A percentile compares a stretch with the other conserved stretches of the same genome.
phyloP scores from a whole-genome alignment of 768 basidiomycete species.

The Mycena olivaceomarginata region DNA sequence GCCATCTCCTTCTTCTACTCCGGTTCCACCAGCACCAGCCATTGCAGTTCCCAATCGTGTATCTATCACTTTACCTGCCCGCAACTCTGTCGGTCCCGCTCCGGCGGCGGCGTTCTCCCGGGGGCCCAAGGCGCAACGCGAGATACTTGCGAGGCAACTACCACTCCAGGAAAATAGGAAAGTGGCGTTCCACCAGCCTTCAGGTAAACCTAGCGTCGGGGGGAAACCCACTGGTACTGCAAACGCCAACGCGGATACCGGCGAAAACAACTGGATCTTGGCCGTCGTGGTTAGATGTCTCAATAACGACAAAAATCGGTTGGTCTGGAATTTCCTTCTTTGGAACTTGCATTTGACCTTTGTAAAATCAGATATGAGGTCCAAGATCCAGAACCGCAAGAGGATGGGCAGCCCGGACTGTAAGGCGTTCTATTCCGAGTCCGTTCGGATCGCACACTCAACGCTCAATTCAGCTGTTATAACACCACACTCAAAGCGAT shows the following conservation, averaged over 20 bases:
- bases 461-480: constrained; percentile 69
- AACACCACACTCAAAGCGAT: constrained; percentile 82
- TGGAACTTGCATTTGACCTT: constrained; percentile 6
- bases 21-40: constrained; percentile 60
- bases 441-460: constrained; percentile 29
- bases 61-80: constrained; percentile 74
- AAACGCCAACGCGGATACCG: constrained; percentile 57
- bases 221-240: constrained; percentile 42
- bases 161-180: constrained; percentile 85
- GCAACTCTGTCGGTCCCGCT: constrained; percentile 76
- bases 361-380: constrained; percentile 82
- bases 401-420: constrained; percentile 84
- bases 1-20: constrained; percentile 80
- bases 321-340: constrained; percentile 33
- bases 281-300: constrained; percentile 85
- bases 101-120: constrained; percentile 71
- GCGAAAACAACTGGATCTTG: constrained; percentile 84
- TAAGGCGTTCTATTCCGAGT: constrained; percentile 49
- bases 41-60: constrained; percentile 62
- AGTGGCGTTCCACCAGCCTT: constrained; percentile 87
- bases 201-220: constrained; percentile 68
- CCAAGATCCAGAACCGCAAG: constrained; percentile 89
- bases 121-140: constrained; percentile 81
- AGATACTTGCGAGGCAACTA: constrained; percentile 76
- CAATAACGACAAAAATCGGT: constrained; percentile 84